Conservation (phyloP, 495 filamentous ascomycete species). For the Staphylotrichum tortipilum region DNA sequence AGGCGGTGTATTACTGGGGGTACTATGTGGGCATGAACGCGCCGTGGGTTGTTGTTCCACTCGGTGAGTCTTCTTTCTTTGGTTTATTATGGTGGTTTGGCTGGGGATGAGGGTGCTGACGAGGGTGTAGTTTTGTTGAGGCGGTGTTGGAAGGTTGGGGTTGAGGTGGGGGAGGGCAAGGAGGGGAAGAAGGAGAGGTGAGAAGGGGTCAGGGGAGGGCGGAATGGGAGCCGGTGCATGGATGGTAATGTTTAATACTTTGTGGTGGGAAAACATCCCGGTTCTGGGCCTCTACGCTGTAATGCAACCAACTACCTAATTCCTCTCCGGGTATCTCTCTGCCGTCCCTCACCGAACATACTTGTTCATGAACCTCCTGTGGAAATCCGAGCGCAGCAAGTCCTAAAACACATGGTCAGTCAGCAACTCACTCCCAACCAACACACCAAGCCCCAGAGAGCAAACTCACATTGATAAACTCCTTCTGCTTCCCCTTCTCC, state of each 20-base stretch:
- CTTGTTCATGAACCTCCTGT: conserved; percentile 92
- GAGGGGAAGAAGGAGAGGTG: conserved; percentile 6
- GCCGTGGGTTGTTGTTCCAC: conserved; percentile 76
- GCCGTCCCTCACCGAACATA: conserved; percentile 33
- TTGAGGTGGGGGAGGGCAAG: conserved; percentile 10
- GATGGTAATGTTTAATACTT: not conserved
- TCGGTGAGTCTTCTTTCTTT: conserved; percentile 18
- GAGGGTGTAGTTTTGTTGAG: conserved; percentile 39
- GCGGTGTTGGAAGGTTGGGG: conserved; percentile 38
- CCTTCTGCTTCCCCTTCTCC: conserved; percentile 78
- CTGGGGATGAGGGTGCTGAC: not conserved
- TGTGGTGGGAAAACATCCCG: not conserved
- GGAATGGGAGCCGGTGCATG: not conserved
- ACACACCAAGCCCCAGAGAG: not conserved
- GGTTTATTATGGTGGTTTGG: not conserved
- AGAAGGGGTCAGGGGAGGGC: not conserved
- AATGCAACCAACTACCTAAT: not conserved
- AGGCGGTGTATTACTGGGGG: conserved; percentile 75
- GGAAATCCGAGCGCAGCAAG: conserved; percentile 88
- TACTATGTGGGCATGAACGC: conserved; percentile 83
- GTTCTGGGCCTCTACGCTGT: not conserved
- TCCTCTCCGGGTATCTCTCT: not conserved
- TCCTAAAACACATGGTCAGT: conserved; percentile 50
- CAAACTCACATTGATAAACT: conserved; percentile 82
- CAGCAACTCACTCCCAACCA: not conserved